phyloP scores from a whole-genome alignment of 139 green algal genomes.

The Helicosporidium sp. region DNA sequence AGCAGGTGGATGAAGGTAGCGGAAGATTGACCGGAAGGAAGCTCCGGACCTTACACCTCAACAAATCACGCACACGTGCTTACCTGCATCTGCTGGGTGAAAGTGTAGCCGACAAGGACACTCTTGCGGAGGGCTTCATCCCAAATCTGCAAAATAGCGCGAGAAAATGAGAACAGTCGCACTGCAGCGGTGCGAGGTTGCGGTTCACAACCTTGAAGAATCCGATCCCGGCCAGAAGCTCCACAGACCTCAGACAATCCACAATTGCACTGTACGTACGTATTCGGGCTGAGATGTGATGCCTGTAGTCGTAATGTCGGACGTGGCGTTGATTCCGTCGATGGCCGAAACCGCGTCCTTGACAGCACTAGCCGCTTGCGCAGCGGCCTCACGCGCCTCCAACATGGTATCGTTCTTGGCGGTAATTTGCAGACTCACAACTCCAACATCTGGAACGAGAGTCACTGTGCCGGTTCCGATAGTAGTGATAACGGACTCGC shows the following conservation, averaged over 20 bases:
- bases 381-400: neutral
- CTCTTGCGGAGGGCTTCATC: too few species aligned
- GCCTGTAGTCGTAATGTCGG: neutral
- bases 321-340: neutral
- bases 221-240: neutral
- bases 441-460: too few species aligned
- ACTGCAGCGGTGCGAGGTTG: neutral
- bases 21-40: too few species aligned
- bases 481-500: too few species aligned
- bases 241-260: too few species aligned
- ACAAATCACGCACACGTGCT: neutral
- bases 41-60: neutral
- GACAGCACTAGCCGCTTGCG: neutral
- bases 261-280: too few species aligned
- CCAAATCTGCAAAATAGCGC: neutral
- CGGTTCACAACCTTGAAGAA: neutral
- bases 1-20: neutral
- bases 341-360: neutral
- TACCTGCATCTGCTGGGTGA: neutral
- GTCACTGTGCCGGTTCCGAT: too few species aligned
- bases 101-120: neutral
- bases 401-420: neutral
- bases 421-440: neutral
- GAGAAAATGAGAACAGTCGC: neutral
- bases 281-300: neutral